Evolutionary conservation across 2,329 filamentous ascomycete species (phyloP).

Genomic region (Rhytidhysteron rufulum): DNA sequence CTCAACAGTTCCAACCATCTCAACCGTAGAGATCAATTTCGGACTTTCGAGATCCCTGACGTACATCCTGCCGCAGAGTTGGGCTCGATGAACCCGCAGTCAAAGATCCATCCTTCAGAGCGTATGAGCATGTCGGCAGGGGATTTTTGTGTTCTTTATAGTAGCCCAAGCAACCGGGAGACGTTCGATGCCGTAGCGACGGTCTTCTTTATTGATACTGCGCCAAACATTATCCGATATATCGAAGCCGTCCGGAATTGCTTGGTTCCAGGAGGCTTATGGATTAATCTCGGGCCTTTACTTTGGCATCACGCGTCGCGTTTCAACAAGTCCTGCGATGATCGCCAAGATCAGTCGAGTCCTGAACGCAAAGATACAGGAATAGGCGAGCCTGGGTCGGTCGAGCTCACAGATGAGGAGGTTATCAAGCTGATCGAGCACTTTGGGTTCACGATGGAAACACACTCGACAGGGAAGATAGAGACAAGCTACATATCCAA

Average conservation of each 20-base stretch:
- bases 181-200: constrained; percentile 79
- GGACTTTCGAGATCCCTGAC: constrained; percentile 72
- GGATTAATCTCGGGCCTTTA: constrained; percentile 86
- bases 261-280: constrained; percentile 70
- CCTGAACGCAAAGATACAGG: constrained; percentile 47
- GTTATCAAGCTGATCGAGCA: constrained; percentile 70
- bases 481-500: constrained; percentile 86
- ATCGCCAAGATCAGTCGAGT: constrained; percentile 12
- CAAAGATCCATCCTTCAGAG: constrained; percentile 45
- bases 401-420: constrained; percentile 88
- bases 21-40: constrained; percentile 70
- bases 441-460: constrained; percentile 73
- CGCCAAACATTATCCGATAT: constrained; percentile 87
- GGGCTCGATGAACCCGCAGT: constrained; percentile 15
- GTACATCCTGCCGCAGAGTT: constrained; percentile 47
- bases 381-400: constrained; percentile 83
- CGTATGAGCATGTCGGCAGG: constrained; percentile 90
- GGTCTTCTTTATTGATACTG: constrained; percentile 96
- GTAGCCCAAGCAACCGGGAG: constrained; percentile 56
- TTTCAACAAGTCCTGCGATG: constrained; percentile 37
- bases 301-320: constrained; percentile 93
- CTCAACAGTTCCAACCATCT: constrained; percentile 84
- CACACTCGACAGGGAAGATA: constrained; percentile 52
- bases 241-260: constrained; percentile 78
- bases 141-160: constrained; percentile 88